Conservation (phyloP, 1,139 yeast genomes). For the Saccharomyces hybrid region DNA sequence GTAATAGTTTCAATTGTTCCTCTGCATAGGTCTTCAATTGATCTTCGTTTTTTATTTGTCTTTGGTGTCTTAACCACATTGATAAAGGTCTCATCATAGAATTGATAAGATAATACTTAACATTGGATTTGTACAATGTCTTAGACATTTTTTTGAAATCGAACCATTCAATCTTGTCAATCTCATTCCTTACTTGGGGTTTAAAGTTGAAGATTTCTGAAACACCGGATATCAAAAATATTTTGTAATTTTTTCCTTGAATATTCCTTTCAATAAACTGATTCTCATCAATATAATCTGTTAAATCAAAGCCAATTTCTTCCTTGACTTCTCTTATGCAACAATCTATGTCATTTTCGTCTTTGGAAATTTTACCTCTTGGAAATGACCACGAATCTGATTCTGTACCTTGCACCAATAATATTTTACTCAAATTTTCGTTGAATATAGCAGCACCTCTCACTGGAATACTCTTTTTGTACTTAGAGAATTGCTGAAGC, state of each 20-base stretch:
- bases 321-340: slow-evolving; percentile 92
- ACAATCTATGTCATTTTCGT: slow-evolving; percentile 82
- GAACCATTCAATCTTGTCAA: slow-evolving; percentile 61
- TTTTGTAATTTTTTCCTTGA: slow-evolving; percentile 76
- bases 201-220: slow-evolving; percentile 68
- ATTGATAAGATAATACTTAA: slow-evolving; percentile 49
- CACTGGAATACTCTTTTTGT: slow-evolving; percentile 88
- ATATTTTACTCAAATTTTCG: slow-evolving; percentile 56
- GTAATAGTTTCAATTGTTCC: slow-evolving; percentile 50
- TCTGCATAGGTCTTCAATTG: slow-evolving; percentile 47
- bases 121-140: slow-evolving; percentile 32
- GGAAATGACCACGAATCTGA: slow-evolving; percentile 93
- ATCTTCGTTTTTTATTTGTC: slow-evolving; percentile 48
- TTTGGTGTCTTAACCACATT: slow-evolving; percentile 48
- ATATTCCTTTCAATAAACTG: slow-evolving; percentile 78
- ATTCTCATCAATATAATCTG: slow-evolving; percentile 55
- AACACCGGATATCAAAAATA: slow-evolving; percentile 68
- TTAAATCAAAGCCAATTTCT: slow-evolving; percentile 89
- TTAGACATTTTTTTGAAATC: slow-evolving; percentile 38
- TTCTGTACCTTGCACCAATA: slow-evolving; percentile 81
- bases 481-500: slow-evolving; percentile 65
- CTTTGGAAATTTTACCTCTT: slow-evolving; percentile 91
- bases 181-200: slow-evolving; percentile 84
- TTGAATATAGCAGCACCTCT: slow-evolving; percentile 91
- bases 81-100: slow-evolving; percentile 55